phyloP scores from a whole-genome alignment of 495 filamentous ascomycete genomes.

The Lasiosphaeria ovina region DNA sequence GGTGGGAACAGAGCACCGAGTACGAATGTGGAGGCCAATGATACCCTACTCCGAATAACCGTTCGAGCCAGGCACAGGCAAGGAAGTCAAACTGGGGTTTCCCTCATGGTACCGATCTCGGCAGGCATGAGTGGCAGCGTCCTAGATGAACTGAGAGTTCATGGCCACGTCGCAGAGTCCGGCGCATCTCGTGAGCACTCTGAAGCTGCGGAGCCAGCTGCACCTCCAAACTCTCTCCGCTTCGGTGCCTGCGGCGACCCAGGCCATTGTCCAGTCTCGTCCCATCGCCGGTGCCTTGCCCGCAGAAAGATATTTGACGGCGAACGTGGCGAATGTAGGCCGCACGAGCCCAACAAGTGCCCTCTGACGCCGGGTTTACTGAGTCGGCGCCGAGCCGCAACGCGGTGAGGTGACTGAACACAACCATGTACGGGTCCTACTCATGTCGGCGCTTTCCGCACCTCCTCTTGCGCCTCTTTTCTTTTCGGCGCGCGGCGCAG shows the following conservation, averaged over 20 bases:
- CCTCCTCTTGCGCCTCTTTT: neutral
- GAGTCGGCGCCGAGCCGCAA: neutral
- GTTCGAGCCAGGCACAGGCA: too few relatives aligned
- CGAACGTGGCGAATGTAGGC: neutral
- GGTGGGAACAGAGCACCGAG: too few relatives aligned
- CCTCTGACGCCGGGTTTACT: neutral
- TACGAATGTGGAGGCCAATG: too few relatives aligned
- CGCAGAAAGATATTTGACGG: too few relatives aligned
- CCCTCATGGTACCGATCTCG: neutral
- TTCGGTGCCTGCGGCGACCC: neutral
- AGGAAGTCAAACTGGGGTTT: too few relatives aligned
- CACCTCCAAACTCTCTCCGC: neutral
- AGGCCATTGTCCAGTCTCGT: neutral
- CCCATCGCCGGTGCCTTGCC: too few relatives aligned
- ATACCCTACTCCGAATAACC: too few relatives aligned
- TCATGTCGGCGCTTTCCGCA: neutral
- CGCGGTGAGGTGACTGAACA: neutral
- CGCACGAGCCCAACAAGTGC: neutral
- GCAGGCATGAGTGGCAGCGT: neutral
- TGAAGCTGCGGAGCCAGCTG: neutral
- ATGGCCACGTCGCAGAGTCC: neutral
- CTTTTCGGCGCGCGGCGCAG: neutral
- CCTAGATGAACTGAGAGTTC: neutral
- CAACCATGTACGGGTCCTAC: neutral
- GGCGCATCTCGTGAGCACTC: neutral